A percentile compares a stretch with the other conserved stretches of the same genome.
phyloP scores from a whole-genome alignment of 805 yeast genomes.

The Kodamaea hsintzibuensis region DNA sequence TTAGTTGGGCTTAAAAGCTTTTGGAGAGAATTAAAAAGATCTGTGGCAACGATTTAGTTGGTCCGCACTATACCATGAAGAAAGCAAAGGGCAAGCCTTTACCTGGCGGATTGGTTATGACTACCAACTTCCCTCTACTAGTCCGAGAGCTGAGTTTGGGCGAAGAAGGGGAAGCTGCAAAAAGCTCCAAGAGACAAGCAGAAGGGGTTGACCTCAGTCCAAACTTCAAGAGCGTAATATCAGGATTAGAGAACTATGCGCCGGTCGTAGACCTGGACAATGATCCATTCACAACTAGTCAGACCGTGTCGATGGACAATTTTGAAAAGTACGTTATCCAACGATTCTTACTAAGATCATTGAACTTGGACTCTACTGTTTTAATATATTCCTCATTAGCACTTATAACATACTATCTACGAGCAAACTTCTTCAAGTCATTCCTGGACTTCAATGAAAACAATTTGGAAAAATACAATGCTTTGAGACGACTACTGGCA shows the following conservation, averaged over 20 bases:
- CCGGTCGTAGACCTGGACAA: background rate
- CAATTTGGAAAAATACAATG: background rate
- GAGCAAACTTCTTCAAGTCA: constrained; percentile 11
- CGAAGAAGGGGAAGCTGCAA: background rate
- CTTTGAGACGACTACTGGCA: constrained; percentile 7
- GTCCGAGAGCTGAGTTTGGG: background rate
- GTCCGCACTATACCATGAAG: background rate
- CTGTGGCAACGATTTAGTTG: background rate
- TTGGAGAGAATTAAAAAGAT: background rate
- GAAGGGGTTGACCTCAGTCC: background rate
- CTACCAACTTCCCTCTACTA: background rate
- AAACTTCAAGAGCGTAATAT: background rate
- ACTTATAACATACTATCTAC: constrained; percentile 10
- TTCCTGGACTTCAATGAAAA: constrained; percentile 4
- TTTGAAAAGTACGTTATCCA: constrained; percentile 9
- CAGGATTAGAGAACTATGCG: background rate
- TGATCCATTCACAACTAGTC: background rate
- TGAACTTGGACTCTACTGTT: constrained; percentile 4
- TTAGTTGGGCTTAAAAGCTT: background rate
- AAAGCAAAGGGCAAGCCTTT: background rate
- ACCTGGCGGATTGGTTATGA: background rate
- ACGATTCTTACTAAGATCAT: background rate
- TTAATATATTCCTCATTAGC: constrained; percentile 10
- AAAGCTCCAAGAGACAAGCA: background rate
- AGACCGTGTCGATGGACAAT: constrained; percentile 10